These are phyloP conservation scores for Fonsecaea monophora DNA, from an alignment of 2,329 filamentous ascomycete genomes.

Conservation along the genomic window DNA sequence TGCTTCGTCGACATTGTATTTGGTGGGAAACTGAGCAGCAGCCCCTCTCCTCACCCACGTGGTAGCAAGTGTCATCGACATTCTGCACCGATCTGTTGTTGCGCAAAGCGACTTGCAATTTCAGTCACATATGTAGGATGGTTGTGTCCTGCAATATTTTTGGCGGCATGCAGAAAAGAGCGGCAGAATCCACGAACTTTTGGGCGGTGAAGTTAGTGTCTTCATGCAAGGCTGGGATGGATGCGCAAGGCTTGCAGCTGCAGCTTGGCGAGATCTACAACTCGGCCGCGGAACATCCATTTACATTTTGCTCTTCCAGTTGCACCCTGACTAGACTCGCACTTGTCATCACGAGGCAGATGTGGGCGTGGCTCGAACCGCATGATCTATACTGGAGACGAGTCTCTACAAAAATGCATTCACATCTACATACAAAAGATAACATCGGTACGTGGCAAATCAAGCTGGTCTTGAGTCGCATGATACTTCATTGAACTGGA, in stretches of 20 bases:
- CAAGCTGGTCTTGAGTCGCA: conserved; percentile 23
- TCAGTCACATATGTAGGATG: neutral
- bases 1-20: conserved; percentile 76
- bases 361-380: conserved; percentile 42
- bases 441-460: conserved; percentile 71
- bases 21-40: conserved; percentile 75
- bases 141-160: conserved; percentile 2
- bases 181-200: conserved; percentile 32
- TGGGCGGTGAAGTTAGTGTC: conserved; percentile 27
- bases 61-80: conserved; percentile 76
- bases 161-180: conserved; percentile 20
- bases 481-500: conserved; percentile 8
- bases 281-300: conserved; percentile 2
- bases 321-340: neutral
- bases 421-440: conserved; percentile 91
- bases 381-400: conserved; percentile 42
- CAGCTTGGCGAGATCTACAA: conserved; percentile 2
- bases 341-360: conserved; percentile 22
- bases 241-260: conserved; percentile 6
- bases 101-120: neutral
- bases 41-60: conserved; percentile 79
- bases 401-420: conserved; percentile 74
- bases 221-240: conserved; percentile 23
- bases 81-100: conserved; percentile 35
- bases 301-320: neutral